Percentiles rank a stretch among this genome's conserved stretches.
Conservation (phyloP, 148 eudicot genomes). For the Oxyria digyna region DNA sequence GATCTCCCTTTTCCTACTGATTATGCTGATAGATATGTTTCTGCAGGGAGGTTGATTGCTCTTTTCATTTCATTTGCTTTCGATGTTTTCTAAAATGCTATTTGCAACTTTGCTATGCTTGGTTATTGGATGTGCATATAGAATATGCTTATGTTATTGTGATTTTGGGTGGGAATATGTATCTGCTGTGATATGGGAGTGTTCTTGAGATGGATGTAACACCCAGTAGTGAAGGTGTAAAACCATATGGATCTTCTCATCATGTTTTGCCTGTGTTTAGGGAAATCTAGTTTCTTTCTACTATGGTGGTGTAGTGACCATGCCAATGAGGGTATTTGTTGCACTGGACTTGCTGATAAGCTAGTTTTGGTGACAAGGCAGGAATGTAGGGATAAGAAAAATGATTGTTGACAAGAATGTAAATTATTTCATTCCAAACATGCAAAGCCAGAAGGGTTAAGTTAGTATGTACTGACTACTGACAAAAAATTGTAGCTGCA, state of each 20-base stretch:
- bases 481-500: background rate
- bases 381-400: background rate
- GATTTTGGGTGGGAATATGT: background rate
- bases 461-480: background rate
- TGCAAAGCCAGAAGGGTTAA: background rate
- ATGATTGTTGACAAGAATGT: background rate
- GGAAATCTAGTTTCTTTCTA: background rate
- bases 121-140: background rate
- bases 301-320: background rate
- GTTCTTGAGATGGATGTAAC: background rate
- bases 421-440: background rate
- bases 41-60: conserved; percentile 73
- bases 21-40: conserved; percentile 82
- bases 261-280: background rate
- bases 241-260: background rate
- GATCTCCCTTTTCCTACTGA: conserved; percentile 87
- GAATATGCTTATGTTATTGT: background rate
- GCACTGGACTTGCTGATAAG: background rate
- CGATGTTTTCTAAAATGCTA: background rate
- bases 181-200: background rate
- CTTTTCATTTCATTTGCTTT: background rate
- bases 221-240: background rate
- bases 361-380: background rate
- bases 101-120: background rate
- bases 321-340: background rate